Evolutionary conservation across 208 protist species (phyloP), one percentile per base, ranked within the genome.

Genomic region (Angomonas desouzai): DNA sequence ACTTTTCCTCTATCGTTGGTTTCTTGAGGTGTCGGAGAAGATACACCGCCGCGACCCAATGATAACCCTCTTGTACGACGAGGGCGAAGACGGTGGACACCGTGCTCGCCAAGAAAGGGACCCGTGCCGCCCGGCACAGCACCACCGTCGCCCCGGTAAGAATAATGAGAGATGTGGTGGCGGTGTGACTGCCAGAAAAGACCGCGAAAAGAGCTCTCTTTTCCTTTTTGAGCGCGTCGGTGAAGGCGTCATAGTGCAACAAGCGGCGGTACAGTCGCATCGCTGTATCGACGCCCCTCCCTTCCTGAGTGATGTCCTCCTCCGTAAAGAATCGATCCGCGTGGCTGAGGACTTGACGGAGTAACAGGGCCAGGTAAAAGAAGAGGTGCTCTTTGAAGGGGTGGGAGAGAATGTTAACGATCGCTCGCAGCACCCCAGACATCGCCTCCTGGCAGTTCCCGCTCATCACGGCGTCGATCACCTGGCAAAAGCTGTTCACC

Each of bases 101-200:
- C 30, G 88, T 71, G 18, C 62, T 13, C 9, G 87, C 84, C 1
- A 73, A 61, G 16, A 94, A 64, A 0, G 87, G 87, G 1, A 83
- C 22, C 43, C 78, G 79, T 60, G 73, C 29, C 7, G 36, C 56
- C 1, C 74, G 76, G 18, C 74, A 69, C 36, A 74, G 22, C 18
- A 64, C 59, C 4, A 62, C 63, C 40, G 86, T 77, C 22, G 85
- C 30, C 18, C 70, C 66, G 0, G 70, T 68, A 16, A 87, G 55
- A 22, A 40, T 40, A 40, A 40, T 13, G 36, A 40, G 36, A 13
- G 36, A 40, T 6, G 36, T 40, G 36, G 81, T 49, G 2, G 68
- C 25, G 11, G 70, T 55, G 36, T 57, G 48, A 11, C 61, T 32
- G 0, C 57, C 48, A 27, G 49, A 28, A 1, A 68, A 62, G 13